Base-by-base conservation (phyloP, 192 early-diverging fungal genomes). In the Entomortierella chlamydospora region DNA sequence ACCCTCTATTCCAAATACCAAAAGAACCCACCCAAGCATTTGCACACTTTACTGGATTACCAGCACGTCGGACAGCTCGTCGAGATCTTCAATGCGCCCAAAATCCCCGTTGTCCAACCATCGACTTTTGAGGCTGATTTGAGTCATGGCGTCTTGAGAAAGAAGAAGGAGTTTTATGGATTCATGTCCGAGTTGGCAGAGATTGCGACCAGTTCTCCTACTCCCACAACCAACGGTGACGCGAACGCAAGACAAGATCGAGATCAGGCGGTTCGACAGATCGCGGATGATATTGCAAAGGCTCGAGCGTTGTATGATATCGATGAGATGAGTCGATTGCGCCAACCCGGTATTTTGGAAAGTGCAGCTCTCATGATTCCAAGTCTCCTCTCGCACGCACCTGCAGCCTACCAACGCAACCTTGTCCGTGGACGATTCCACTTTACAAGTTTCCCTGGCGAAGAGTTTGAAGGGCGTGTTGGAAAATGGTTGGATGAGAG, bases 1-100 rank as follows among this genome's bases (percentile, higher is more conserved):
- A 47, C 2, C 45, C 15, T 20, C 15, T 2, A 0, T 47, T 7
- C 18, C 5, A 10, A 61, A 15, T 23, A 17, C 41, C 30, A 41
- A 25, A 25, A 54, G 13, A n/a, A 26, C 15, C 72, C 49, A 33
- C 65, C 73, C 0, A 79, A 66, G 52, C 76, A 70, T 22, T 29
- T 79, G 33, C 67, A 79, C 43, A 70, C 76, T 12, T 23, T 79
- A 4, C 25, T 79, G 50, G 76, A 79, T 39, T 79, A 79, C 26
- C 76, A 79, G 31, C 61, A 79, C 31, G 63, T 79, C 20, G 76
- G 76, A 8, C 76, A 79, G 9, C 57, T 66, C 10, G 68, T 79
- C 62, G 57, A 57, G 50, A 55, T 79, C 0, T 61, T 53, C 34
- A 61, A 70, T 13, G 43, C 61, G 1, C 15, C 56, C 31, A 52